phyloP scores from a whole-genome alignment of 2,329 filamentous ascomycete species.

The Septoria linicola region DNA sequence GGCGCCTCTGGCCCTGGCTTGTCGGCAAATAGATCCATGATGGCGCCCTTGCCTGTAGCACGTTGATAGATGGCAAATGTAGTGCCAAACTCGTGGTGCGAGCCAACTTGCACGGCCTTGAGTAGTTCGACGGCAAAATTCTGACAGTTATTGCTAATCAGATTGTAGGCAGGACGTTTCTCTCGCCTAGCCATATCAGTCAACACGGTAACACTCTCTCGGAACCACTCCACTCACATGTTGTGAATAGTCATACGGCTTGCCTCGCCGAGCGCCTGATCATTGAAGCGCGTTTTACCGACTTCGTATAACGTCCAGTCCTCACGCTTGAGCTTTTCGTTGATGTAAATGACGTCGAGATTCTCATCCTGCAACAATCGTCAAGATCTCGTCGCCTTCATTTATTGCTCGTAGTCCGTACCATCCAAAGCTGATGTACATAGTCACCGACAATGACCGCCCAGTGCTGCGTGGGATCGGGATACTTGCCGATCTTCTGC shows the following conservation, averaged over 20 bases:
- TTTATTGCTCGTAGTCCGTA: slow-evolving; percentile 1
- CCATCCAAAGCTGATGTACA: slow-evolving; percentile 27
- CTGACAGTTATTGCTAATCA: slow-evolving; percentile 28
- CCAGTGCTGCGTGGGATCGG: slow-evolving; percentile 26
- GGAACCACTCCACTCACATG: slow-evolving; percentile 14
- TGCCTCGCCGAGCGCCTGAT: slow-evolving; percentile 21
- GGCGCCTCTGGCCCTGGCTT: slow-evolving; percentile 16
- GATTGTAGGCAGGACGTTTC: slow-evolving; percentile 23
- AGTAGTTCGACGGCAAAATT: slow-evolving; percentile 24
- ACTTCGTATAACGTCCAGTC: slow-evolving; percentile 25
- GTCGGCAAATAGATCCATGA: slow-evolving; percentile 20
- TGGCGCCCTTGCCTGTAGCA: slow-evolving; percentile 21
- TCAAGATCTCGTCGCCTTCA: too few relatives aligned
- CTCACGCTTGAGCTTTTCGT: slow-evolving; percentile 22
- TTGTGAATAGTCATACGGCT: slow-evolving; percentile 24
- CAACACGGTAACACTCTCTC: background rate
- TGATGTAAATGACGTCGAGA: slow-evolving; percentile 26
- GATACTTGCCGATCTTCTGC: slow-evolving; percentile 22
- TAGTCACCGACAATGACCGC: slow-evolving; percentile 24
- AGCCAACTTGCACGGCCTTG: slow-evolving; percentile 23
- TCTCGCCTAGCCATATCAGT: slow-evolving; percentile 12
- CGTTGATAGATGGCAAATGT: slow-evolving; percentile 23
- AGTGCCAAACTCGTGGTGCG: slow-evolving; percentile 21
- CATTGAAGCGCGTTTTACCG: slow-evolving; percentile 25
- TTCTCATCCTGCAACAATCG: slow-evolving; percentile 15